Evolutionary conservation across 306 rosid genomes (phyloP), one percentile per base, ranked within the genome.

Genomic region (Sesbania bispinosa): DNA sequence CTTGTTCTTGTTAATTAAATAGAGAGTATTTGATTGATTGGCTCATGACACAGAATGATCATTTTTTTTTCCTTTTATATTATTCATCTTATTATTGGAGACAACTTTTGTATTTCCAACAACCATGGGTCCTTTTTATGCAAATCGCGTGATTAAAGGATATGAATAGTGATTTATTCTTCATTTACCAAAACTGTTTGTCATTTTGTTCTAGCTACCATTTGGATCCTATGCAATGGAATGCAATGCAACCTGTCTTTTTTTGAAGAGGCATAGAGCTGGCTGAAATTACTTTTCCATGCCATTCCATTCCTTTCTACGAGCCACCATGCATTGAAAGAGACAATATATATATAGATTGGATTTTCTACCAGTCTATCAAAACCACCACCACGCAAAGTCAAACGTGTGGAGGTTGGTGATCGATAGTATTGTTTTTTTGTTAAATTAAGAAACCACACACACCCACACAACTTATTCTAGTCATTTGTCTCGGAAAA

Each of bases 101-200:
- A 78, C 85, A 78, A 73, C 23, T 72, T 87, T 69, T 46, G 41
- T 54, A 69, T 82, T 80, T 75, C 92, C 87, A 78, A 87, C 65
- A 80, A 77, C 68, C 1, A 15, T 38, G 45, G 41, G 51, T 50
- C 52, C 67, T 67, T 84, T 77, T 63, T 45, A 71, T 58, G 76
- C 67, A 48, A 61, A 67, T 77, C 54, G 68, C 87, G 85, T 78
- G 85, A 83, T 81, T 81, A 33, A 57, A 76, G 86, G 77, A 5
- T 27, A 30, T 4, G 16, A 68, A 50, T 23, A 45, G 5, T 16
- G 62, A 59, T 23, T 24, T 46, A 3, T 52, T 15, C 24, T 20
- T 38, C 13, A 48, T 45, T 75, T 60, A 52, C 54, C 47, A 33
- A 64, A 70, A 68, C 7, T 24, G 11, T 67, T 79, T 71, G 77